These are phyloP conservation scores for Linderina pennispora DNA, from an alignment of 192 early-diverging fungal genomes.

Conservation along the genomic window DNA sequence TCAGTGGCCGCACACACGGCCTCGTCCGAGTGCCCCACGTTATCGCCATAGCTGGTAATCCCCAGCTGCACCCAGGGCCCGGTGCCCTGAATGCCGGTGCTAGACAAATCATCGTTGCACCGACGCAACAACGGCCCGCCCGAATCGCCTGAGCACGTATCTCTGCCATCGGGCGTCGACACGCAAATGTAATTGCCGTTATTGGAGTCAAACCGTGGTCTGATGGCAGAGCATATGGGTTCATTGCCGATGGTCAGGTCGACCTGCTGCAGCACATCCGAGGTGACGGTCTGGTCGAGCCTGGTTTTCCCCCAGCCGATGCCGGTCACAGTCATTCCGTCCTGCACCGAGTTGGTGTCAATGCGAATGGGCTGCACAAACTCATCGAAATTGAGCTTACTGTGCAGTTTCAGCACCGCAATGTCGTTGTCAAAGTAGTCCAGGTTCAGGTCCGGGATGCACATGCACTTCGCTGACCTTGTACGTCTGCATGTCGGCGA, in stretches of 20 bases:
- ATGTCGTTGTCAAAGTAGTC: constrained; percentile 48
- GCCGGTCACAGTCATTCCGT: constrained; percentile 30
- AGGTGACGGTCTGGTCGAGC: constrained; percentile 10
- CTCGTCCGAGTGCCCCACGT: not conserved
- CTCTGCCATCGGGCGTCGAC: constrained; percentile 34
- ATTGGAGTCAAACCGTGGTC: constrained; percentile 15
- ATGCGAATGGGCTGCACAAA: constrained; percentile 39
- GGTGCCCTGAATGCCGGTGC: constrained; percentile 1
- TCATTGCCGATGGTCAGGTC: constrained; percentile 23
- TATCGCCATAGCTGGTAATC: constrained; percentile 48
- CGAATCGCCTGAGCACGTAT: constrained; percentile 42
- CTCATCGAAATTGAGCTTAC: constrained; percentile 15
- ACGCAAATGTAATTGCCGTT: constrained; percentile 46
- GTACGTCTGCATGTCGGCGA: not conserved
- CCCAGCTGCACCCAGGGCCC: constrained; percentile 43
- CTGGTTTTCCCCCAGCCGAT: constrained; percentile 45
- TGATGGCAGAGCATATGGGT: constrained; percentile 14
- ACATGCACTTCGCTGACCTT: constrained; percentile 27
- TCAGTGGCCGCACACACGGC: constrained; percentile 31
- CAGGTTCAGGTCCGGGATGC: constrained; percentile 30
- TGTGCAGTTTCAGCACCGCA: constrained; percentile 41
- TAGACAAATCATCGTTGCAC: constrained; percentile 2
- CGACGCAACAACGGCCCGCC: constrained; percentile 35
- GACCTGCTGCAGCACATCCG: constrained; percentile 21
- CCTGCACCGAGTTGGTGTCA: constrained; percentile 9